phyloP scores from a whole-genome alignment of 1,284 basidiomycete genomes.

The Apiotrichum mycotoxinovorans region DNA sequence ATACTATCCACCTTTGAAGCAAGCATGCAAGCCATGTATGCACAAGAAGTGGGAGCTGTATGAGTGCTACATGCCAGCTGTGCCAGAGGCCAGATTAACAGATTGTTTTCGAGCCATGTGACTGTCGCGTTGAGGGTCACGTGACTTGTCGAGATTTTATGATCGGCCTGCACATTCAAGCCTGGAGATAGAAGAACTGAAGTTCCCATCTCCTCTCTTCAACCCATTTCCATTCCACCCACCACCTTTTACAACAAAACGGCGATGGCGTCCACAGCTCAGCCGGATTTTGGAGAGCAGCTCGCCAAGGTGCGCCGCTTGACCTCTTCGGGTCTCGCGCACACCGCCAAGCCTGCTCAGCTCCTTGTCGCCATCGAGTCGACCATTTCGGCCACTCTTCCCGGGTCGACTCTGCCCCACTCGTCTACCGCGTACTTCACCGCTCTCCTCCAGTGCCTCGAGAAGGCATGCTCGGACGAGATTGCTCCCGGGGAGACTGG shows the following conservation, averaged over 20 bases:
- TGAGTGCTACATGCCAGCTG: not conserved
- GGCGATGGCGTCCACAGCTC: constrained; percentile 19
- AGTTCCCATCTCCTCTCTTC: not conserved
- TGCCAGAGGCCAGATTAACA: too few relatives aligned
- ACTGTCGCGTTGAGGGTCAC: not conserved
- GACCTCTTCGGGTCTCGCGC: constrained; percentile 70
- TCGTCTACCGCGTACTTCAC: constrained; percentile 85
- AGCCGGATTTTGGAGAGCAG: constrained; percentile 47
- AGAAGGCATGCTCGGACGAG: constrained; percentile 45
- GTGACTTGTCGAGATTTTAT: constrained; percentile 7
- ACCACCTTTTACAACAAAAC: not conserved
- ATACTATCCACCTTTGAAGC: too few relatives aligned
- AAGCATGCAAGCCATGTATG: not conserved
- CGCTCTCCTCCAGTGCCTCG: constrained; percentile 59
- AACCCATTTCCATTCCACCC: not conserved
- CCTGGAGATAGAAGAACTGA: too few relatives aligned
- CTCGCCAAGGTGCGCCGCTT: constrained; percentile 86
- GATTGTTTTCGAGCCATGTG: not conserved
- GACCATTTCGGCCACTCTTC: constrained; percentile 58
- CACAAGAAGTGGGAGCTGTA: not conserved
- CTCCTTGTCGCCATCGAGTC: constrained; percentile 85
- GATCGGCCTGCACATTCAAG: not conserved
- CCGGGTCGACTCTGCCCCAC: constrained; percentile 61
- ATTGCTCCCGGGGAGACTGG: constrained; percentile 30
- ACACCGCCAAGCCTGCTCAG: constrained; percentile 87